Evolutionary conservation across 139 green algal genomes (phyloP).

Genomic region (Raphidocelis subcapitata): DNA sequence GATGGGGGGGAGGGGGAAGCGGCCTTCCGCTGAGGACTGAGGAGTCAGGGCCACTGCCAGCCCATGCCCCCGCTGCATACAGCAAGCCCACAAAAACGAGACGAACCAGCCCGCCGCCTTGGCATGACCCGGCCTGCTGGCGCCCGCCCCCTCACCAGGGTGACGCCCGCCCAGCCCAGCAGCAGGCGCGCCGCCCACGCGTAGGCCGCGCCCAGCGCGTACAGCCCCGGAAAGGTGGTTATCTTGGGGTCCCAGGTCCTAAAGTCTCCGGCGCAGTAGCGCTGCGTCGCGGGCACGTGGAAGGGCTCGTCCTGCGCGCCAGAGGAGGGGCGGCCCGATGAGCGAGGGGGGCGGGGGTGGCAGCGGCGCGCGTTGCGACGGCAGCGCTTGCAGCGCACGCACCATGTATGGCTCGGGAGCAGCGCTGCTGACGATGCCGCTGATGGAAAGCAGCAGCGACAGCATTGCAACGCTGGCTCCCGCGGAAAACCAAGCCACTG

Average conservation of each 20-base stretch:
- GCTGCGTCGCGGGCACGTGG: constrained; percentile 85
- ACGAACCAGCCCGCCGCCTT: not conserved
- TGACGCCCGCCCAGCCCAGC: constrained; percentile 1
- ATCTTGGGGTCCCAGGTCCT: constrained; percentile 89
- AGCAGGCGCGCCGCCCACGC: constrained; percentile 7
- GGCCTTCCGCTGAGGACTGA: too few species aligned
- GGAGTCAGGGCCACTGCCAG: too few species aligned
- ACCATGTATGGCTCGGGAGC: constrained; percentile 54
- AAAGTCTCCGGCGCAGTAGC: constrained; percentile 79
- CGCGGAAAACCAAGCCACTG: too few species aligned
- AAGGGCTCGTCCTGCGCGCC: constrained; percentile 85
- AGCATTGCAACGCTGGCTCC: too few species aligned
- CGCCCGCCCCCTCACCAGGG: not conserved
- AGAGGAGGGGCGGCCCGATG: not conserved
- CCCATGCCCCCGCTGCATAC: too few species aligned
- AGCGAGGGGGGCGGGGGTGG: not conserved
- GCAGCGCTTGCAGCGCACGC: not conserved
- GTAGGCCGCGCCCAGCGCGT: constrained; percentile 54
- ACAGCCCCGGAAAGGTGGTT: constrained; percentile 93
- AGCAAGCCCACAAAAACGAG: not conserved
- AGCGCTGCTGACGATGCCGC: constrained; percentile 9
- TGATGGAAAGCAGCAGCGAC: not conserved
- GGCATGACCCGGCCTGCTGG: not conserved
- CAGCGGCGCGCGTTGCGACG: not conserved
- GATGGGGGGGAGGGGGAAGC: not conserved